Evolutionary conservation across 164 flowering plant species (phyloP).

Genomic region (Brasenia schreberi): DNA sequence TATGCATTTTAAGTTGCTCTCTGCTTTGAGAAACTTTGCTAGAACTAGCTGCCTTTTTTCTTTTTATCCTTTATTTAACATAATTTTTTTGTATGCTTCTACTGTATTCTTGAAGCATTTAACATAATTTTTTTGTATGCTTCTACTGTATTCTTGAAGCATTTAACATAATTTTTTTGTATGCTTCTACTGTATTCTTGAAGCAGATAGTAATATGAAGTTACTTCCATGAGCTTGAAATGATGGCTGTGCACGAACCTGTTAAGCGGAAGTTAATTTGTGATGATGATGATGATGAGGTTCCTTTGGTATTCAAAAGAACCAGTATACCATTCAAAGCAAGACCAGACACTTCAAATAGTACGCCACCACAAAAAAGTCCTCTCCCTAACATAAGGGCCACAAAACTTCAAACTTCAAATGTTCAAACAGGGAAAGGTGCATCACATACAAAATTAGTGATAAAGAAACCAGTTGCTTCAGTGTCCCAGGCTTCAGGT

Average conservation of each 20-base stretch:
- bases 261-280: slow-evolving; percentile 17
- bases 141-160: too few species aligned
- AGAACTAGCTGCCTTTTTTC: too few species aligned
- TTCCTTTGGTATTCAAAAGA: slow-evolving; percentile 50
- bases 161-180: too few species aligned
- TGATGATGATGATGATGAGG: slow-evolving; percentile 37
- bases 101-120: too few species aligned
- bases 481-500: slow-evolving; percentile 23
- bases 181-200: too few species aligned
- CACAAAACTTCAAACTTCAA: slow-evolving; percentile 30
- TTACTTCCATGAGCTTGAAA: not conserved
- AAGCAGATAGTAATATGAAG: not conserved
- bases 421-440: slow-evolving; percentile 25
- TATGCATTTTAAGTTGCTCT: too few species aligned
- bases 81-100: too few species aligned
- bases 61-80: too few species aligned
- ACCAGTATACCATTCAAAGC: slow-evolving; percentile 25
- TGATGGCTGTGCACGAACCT: slow-evolving; percentile 38
- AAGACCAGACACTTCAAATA: slow-evolving; percentile 24
- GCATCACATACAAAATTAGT: slow-evolving; percentile 19
- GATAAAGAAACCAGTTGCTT: slow-evolving; percentile 14
- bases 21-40: too few species aligned
- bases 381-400: slow-evolving; percentile 13
- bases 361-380: slow-evolving; percentile 29
- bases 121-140: too few species aligned